Conservation (phyloP, 2,329 filamentous ascomycete genomes). For the Ambrosiella xylebori region DNA sequence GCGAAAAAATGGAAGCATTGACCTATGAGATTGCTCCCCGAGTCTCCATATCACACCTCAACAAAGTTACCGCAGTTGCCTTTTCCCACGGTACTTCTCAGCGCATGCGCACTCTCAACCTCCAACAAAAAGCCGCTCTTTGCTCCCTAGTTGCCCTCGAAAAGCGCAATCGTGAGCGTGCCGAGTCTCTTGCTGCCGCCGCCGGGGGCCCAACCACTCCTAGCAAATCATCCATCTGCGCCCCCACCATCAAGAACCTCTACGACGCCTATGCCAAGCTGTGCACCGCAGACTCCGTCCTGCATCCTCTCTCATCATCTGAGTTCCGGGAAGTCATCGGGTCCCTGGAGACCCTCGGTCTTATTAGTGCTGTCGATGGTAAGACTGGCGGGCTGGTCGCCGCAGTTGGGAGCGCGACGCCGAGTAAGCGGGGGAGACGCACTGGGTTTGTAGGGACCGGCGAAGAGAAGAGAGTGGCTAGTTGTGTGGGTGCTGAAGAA, state of each 20-base stretch:
- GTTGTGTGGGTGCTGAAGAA: conserved; percentile 66
- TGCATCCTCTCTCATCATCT: conserved; percentile 75
- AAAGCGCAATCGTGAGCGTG: conserved; percentile 41
- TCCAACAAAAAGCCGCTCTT: conserved; percentile 90
- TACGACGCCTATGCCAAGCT: conserved; percentile 70
- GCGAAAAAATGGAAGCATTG: conserved; percentile 40
- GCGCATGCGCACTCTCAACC: conserved; percentile 69
- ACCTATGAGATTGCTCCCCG: conserved; percentile 69
- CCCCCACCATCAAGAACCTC: conserved; percentile 67
- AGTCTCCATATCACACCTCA: conserved; percentile 78
- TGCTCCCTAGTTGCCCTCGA: conserved; percentile 82
- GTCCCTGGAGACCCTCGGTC: conserved; percentile 72
- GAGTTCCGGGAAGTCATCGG: conserved; percentile 90
- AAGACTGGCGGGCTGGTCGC: conserved; percentile 50
- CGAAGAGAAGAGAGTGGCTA: conserved; percentile 65
- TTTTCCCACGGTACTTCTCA: conserved; percentile 82
- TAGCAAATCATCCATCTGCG: conserved; percentile 38
- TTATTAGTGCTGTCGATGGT: conserved; percentile 54
- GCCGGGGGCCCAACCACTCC: conserved; percentile 32
- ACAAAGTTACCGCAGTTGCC: conserved; percentile 72
- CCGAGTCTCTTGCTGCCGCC: conserved; percentile 19
- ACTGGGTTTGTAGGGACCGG: conserved; percentile 32
- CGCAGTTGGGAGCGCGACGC: conserved; percentile 36
- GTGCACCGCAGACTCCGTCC: conserved; percentile 72
- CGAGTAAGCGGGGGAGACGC: conserved; percentile 50